Evolutionary conservation across 495 filamentous ascomycete species (phyloP).

Genomic region (Astrocystis sublimbata): DNA sequence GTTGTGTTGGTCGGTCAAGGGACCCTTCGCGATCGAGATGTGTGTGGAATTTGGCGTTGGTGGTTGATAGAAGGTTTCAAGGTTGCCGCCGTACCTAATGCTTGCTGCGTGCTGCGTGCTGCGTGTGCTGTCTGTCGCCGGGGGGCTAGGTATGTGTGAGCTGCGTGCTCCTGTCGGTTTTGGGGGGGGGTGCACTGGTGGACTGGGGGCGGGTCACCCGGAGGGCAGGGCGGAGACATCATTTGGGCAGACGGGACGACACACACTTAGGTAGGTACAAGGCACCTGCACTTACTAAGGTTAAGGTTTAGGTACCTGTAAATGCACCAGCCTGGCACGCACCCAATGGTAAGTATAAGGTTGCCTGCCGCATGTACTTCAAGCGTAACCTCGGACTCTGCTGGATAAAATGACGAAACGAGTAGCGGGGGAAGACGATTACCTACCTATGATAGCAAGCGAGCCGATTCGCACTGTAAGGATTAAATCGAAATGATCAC

Average conservation of each 20-base stretch:
- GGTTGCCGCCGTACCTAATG: neutral
- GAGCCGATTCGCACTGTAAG: no score
- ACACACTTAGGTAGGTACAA: no score
- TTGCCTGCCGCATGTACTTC: no score
- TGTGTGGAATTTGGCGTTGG: slow-evolving; percentile 10
- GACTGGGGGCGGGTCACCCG: slow-evolving; percentile 17
- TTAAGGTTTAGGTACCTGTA: no score
- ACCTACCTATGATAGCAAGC: no score
- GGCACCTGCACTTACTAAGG: no score
- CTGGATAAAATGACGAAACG: neutral
- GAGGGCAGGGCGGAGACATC: slow-evolving; percentile 2
- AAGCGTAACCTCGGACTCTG: slow-evolving; percentile 6
- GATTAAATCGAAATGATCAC: no score
- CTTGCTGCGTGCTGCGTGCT: neutral
- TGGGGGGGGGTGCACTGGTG: no score
- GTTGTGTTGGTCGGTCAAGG: neutral
- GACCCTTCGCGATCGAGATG: slow-evolving; percentile 8
- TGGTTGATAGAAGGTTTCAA: slow-evolving; percentile 8
- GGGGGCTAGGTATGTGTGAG: no score
- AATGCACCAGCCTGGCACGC: no score
- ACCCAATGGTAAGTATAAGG: no score
- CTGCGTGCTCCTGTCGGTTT: neutral
- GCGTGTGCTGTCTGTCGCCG: neutral
- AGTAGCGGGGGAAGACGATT: neutral
- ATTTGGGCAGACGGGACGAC: neutral